Evolutionary conservation across 1,284 basidiomycete species (phyloP), one percentile per base, ranked within the genome.

Genomic region (Sanguinoderma infundibulare): DNA sequence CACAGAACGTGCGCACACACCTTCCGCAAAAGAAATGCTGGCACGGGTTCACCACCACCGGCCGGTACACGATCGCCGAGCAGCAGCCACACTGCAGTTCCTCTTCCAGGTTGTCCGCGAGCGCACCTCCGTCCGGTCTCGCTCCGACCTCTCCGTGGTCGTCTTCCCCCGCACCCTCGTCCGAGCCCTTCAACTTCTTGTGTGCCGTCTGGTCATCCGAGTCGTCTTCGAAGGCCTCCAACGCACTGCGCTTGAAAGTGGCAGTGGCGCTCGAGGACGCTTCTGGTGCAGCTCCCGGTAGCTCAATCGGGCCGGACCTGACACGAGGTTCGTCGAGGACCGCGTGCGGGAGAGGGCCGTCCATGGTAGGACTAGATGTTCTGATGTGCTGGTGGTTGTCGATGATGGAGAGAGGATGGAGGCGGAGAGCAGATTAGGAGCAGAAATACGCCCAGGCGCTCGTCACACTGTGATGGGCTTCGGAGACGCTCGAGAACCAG

Each of bases 1-100:
- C 40, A 26, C 20, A 39, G 30, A 10, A 32, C 14, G 28, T 42
- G 26, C 49, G 15, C 59, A 57, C 77, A 66, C 74, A 92, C 91
- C 90, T 92, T 76, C 89, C 92, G 70, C 90, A 94, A 72, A 91
- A 94, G 80, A 90, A 92, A 79, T 92, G 91, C 67, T 93, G 89
- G 71, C 91, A 93, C 20, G 91, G 91, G 30, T 82, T 79, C 52
- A 93, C 90, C 32, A 91, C 77, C 9, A 93, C 91, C 5, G 91
- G 91, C 60, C 83, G 80, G 74, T 92, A 91, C 59, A 90, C 86
- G 46, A 93, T 79, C 59, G 85, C 91, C 34, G 90, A 83, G 73
- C 91, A 93, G 71, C 91, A 92, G n/a, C 89, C 91, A 67, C 91
- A 93, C 67, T 90, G 86, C 44, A 93, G 79, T 72, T 93, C 91